phyloP scores from a whole-genome alignment of 768 basidiomycete species.

The Pleurotus tuber-regium region DNA sequence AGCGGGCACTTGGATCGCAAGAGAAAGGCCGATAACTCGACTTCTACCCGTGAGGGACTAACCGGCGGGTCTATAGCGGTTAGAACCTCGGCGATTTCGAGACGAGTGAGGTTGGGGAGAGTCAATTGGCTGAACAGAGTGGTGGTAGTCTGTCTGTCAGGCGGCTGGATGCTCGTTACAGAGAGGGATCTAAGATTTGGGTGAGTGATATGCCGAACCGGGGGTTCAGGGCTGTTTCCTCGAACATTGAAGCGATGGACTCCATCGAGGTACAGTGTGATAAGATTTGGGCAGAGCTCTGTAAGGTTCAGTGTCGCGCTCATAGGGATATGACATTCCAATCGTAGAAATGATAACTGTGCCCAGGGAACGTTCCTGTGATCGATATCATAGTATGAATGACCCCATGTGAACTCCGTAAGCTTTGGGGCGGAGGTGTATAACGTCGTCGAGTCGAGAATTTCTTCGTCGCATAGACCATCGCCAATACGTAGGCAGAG shows the following conservation, averaged over 20 bases:
- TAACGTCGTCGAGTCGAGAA: background rate
- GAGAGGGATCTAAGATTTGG: background rate
- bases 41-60: background rate
- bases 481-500: conserved; percentile 1
- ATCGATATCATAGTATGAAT: conserved; percentile 4
- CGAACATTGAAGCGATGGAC: background rate
- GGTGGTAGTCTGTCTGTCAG: background rate
- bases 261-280: background rate
- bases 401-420: conserved; percentile 9
- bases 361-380: conserved; percentile 2
- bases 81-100: background rate
- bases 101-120: background rate
- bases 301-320: background rate
- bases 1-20: conserved; percentile 6
- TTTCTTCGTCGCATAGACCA: conserved; percentile 5
- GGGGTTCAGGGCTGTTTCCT: background rate
- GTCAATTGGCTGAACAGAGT: conserved; percentile 1
- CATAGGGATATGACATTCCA: conserved; percentile 6
- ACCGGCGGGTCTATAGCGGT: background rate
- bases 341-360: conserved; percentile 4
- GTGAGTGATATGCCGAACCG: conserved; percentile 1
- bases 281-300: background rate
- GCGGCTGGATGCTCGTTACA: conserved; percentile 1
- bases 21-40: conserved; percentile 3
- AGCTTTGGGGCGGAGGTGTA: conserved; percentile 4